Evolutionary conservation across 164 flowering plant species (phyloP), one percentile per base, ranked within the genome.

Genomic region (Pachysandra terminalis): DNA sequence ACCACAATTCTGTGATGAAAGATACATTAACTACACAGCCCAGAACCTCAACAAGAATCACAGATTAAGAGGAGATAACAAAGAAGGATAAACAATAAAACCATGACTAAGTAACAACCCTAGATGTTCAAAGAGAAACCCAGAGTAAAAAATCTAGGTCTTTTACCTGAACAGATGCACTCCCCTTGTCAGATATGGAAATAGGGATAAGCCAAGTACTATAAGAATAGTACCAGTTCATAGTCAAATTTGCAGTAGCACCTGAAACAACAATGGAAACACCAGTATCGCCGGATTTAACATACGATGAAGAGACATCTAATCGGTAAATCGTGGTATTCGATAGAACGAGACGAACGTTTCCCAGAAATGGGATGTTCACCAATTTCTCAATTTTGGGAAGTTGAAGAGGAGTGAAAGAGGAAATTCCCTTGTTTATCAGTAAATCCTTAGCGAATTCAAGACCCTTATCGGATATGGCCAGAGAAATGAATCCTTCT

Each of bases 141-240:
- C 49, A 19, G 35, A 55, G 35, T 51, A 45, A 22, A 57, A n/a
- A 67, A 16, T 25, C 17, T 8, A n/a, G n/a, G 25, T 21, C 12
- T 19, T 17, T 28, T 77, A 90, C 97, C 98, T 82, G 80, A 78
- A 91, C 78, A 66, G 80, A 77, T 52, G 98, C 97, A 9, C 19
- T 17, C 8, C 98, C 98, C 28, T 71, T 52, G 76, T 94, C 98
- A 0, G 89, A 76, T 60, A 94, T 75, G 64, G 68, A 59, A 65
- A 90, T 54, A 0, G 95, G 97, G 48, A 81, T 15, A 58, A 86
- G 45, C 97, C 89, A 84, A 75, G 90, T 75, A 60, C 63, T 66
- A 69, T 86, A 91, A 19, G 87, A 78, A 75, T 91, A 95, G 70
- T 53, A 32, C 98, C 98, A 95, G 68, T 84, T 66, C 92, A 89